Base-by-base conservation (phyloP, 305 asterid species). In the Rubia peregrina region DNA sequence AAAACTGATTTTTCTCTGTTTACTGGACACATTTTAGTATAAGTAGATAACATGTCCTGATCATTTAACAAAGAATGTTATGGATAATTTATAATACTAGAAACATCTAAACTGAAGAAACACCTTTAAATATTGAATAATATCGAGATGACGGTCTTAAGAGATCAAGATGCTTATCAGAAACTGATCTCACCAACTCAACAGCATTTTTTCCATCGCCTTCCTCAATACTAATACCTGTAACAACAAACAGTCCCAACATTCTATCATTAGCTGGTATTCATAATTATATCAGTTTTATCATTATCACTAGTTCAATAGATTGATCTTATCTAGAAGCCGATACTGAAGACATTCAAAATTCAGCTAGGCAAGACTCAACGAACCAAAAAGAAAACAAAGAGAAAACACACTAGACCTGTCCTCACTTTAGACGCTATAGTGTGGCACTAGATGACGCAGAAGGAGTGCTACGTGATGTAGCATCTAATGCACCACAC, bases 131-230 rank as follows among this genome's bases (percentile, higher is more conserved):
- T 68, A 84, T 72, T 76, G 98, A 92, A 84, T 75, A 87, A 74
- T 83, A 87, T 78, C 96, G 93, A 77, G 95, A 78, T 33, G 97
- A 85, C 44, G 95, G 95, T 82, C 98, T 92, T 86, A 90, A 86
- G 80, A 92, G 96, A 81, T 92, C 91, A 77, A 86, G 88, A 83
- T 87, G 90, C 85, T 87, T 88, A 71, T 89, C 97, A 36, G 96
- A 87, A 76, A 81, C 85, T 69, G 95, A 87, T 78, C 79, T 86
- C 81, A 80, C 90, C 82, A 88, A 70, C 72, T 91, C 93, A 80
- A 89, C 87, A 61, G 76, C 85, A 83, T 78, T 85, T 80, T 82
- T 84, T 77, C 82, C 71, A 73, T 80, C 85, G 79, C 95, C 90
- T 84, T 86, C 97, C 74, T 85, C 85, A 69, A 86, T 67, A 65